Base-by-base conservation (phyloP, 2,329 filamentous ascomycete genomes). In the Stemphylium beticola region DNA sequence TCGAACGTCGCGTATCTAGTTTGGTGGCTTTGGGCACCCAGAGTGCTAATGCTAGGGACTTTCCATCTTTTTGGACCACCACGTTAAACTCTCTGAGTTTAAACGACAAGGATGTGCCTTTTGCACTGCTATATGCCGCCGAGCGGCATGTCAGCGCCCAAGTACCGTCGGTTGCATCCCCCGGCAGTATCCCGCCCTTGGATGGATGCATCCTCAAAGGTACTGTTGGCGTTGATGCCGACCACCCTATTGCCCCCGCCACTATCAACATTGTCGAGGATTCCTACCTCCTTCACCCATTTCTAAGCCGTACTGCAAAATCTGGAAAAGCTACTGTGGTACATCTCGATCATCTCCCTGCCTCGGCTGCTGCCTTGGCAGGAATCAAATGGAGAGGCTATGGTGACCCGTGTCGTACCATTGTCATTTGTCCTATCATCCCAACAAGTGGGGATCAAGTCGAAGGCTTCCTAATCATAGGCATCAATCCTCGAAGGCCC, bases 1-100 rank as follows among this genome's bases (percentile, higher is more conserved):
- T 68, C 18, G 49, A 68, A 44, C 62, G 65, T 10, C 59, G 67
- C 8, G 59, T 69, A 8, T 59, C 63, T 7, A 63, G 1, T 75
- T 91, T 48, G 80, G 88, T 51, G 3, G 88, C 92, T 65, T 83
- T 93, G 41, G 89, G 89, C 39, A 88, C 91, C 70, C 85, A 83
- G 55, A 92, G 87, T 1, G 84, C 87, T 1, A 78, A 84, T 14
- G 89, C 90, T 14, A 82, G 87, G 29, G 86, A 88, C 52, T 82
- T 92, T 2, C 83, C 84, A 58, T 80, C 79, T 3, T 93, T 92
- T 66, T 93, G 90, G 90, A 76, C 79, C 1, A 81, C 87, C 57
- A 85, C 91, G 0, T 79, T 86, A 32, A 80, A 83, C 48, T 87
- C 88, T 1, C 79, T 93, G 10, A 84, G 88, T 56, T 85, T 84